Conservation (phyloP, 2,329 filamentous ascomycete genomes). For the Tolypocladium cylindrosporum region DNA sequence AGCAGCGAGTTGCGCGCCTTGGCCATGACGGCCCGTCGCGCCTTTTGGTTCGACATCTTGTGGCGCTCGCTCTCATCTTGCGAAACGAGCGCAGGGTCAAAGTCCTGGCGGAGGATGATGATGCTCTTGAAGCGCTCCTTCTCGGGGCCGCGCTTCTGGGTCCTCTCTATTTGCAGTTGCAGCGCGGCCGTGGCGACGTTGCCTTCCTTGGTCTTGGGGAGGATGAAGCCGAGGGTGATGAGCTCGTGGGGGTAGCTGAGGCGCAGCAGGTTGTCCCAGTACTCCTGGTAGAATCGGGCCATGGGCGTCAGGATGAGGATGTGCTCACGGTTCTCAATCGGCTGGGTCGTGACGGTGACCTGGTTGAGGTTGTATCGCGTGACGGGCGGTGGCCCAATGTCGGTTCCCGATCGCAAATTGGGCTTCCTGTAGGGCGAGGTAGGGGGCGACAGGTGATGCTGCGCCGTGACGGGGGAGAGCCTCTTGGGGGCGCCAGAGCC, state of each 20-base stretch:
- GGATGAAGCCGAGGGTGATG: slow-evolving; percentile 91
- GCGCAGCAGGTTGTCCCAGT: slow-evolving; percentile 87
- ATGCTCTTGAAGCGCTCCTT: slow-evolving; percentile 83
- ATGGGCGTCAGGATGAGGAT: slow-evolving; percentile 89
- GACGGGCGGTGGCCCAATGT: slow-evolving; percentile 61
- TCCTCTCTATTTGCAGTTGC: slow-evolving; percentile 76
- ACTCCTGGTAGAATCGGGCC: slow-evolving; percentile 83
- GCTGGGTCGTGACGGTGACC: slow-evolving; percentile 70
- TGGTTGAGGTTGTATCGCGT: slow-evolving; percentile 93
- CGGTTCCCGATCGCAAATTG: slow-evolving; percentile 18
- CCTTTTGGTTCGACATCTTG: slow-evolving; percentile 84
- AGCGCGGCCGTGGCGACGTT: slow-evolving; percentile 76
- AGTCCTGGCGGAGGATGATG: slow-evolving; percentile 91
- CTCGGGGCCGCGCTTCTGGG: slow-evolving; percentile 66
- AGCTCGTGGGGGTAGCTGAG: slow-evolving; percentile 87
- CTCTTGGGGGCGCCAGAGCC: slow-evolving; percentile 33
- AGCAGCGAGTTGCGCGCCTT: slow-evolving; percentile 88
- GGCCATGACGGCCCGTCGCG: slow-evolving; percentile 79
- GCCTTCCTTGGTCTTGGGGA: slow-evolving; percentile 86
- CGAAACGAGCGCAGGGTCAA: slow-evolving; percentile 68
- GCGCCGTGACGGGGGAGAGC: slow-evolving; percentile 35
- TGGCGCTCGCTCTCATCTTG: slow-evolving; percentile 86
- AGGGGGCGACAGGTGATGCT: slow-evolving; percentile 33
- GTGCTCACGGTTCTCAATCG: slow-evolving; percentile 70
- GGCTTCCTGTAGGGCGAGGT: slow-evolving; percentile 33